Conservation (phyloP, 352 stramenopile species). For the Globisporangium heterothallicum region DNA sequence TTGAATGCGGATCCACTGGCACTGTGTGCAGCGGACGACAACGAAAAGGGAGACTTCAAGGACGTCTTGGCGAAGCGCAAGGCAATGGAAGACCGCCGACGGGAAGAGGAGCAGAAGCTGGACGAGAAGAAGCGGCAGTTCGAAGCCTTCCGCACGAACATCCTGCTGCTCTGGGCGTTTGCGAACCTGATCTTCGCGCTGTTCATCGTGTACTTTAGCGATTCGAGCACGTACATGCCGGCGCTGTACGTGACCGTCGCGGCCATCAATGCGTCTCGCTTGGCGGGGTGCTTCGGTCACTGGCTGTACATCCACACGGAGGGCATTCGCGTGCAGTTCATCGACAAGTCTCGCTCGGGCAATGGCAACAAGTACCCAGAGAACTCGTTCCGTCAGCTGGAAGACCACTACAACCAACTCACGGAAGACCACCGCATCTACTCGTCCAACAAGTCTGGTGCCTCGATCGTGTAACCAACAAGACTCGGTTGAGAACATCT, state of each 20-base stretch:
- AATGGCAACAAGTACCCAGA: constrained; percentile 49
- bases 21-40: constrained; percentile 36
- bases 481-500: too few species aligned
- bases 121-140: constrained; percentile 78
- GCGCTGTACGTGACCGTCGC: constrained; percentile 69
- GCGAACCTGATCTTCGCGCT: constrained; percentile 79
- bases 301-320: constrained; percentile 66
- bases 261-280: constrained; percentile 55
- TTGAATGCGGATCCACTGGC: constrained; percentile 50
- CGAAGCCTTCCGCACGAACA: constrained; percentile 79
- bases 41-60: constrained; percentile 79
- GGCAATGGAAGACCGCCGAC: constrained; percentile 60
- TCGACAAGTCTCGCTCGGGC: constrained; percentile 51
- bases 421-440: constrained; percentile 51
- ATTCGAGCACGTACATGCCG: constrained; percentile 52
- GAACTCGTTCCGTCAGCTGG: constrained; percentile 49
- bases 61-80: constrained; percentile 76
- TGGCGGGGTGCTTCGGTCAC: constrained; percentile 65
- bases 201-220: constrained; percentile 63
- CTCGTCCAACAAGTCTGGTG: constrained; percentile 24
- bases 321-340: constrained; percentile 26
- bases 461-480: constrained; percentile 14
- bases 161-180: constrained; percentile 77
- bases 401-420: constrained; percentile 62
- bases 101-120: constrained; percentile 40